phyloP scores from a whole-genome alignment of 257 asterid species.

The Nemophila menziesii region DNA sequence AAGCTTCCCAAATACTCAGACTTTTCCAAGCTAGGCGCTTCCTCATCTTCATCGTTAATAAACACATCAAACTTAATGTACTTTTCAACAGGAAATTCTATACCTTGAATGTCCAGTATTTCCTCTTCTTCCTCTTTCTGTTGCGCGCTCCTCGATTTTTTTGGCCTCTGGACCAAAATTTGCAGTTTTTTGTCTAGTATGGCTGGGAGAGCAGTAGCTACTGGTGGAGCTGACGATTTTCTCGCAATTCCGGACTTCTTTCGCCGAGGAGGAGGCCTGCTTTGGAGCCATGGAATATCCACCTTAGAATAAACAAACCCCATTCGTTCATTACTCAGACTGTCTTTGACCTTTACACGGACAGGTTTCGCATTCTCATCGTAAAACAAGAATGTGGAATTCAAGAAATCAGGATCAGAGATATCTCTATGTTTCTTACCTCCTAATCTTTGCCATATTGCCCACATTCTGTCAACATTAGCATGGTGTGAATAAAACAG shows the following conservation, averaged over 20 bases:
- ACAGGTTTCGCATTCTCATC: constrained; percentile 41
- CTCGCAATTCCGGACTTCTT: constrained; percentile 6
- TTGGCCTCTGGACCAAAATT: constrained; percentile 53
- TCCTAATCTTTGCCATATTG: constrained; percentile 29
- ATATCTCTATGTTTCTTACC: constrained; percentile 14
- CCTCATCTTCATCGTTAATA: too few relatives aligned
- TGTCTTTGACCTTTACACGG: constrained; percentile 27
- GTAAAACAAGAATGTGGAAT: constrained; percentile 37
- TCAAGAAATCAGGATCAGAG: constrained; percentile 35
- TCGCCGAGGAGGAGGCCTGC: constrained; percentile 23
- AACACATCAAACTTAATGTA: too few relatives aligned
- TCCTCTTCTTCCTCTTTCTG: constrained; percentile 49
- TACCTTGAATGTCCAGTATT: constrained; percentile 33
- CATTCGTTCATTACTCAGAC: constrained; percentile 19
- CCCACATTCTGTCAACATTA: constrained; percentile 65
- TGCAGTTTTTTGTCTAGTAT: constrained; percentile 32
- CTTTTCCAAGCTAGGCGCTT: constrained; percentile 23
- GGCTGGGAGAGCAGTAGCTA: constrained; percentile 24
- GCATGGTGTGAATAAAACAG: constrained; percentile 51
- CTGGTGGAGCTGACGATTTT: constrained; percentile 10
- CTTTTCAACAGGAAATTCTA: constrained; percentile 36
- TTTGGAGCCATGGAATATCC: constrained; percentile 37
- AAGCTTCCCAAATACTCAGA: constrained; percentile 61
- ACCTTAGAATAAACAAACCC: constrained; percentile 28
- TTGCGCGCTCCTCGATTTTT: constrained; percentile 37